A percentile compares a stretch with the other conserved stretches of the same genome.
Conservation (phyloP, 2,329 filamentous ascomycete genomes). For the Dryadomyces quercivorus region DNA sequence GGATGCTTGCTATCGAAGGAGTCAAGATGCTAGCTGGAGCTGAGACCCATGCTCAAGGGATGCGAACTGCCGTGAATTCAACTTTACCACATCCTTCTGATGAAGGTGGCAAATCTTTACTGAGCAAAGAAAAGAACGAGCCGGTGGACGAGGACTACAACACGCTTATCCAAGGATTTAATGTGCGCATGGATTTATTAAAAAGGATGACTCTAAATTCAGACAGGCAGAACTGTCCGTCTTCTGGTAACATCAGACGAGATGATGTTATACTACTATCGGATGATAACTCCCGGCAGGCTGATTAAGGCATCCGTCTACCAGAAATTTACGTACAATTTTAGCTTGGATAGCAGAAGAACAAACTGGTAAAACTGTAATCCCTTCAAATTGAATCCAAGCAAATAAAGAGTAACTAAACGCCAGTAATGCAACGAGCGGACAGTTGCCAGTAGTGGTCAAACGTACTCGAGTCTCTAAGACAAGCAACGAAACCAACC, state of each 20-base stretch:
- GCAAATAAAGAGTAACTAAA: background rate
- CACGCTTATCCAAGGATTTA: constrained; percentile 42
- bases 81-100: background rate
- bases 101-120: background rate
- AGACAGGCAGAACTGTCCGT: constrained; percentile 21
- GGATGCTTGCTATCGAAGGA: constrained; percentile 55
- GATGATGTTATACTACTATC: background rate
- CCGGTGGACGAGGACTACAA: constrained; percentile 32
- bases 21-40: constrained; percentile 18
- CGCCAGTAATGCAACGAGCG: background rate
- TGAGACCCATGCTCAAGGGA: background rate
- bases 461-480: background rate
- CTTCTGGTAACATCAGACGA: background rate
- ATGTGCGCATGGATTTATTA: constrained; percentile 41
- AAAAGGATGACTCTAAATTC: constrained; percentile 41
- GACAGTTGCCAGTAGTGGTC: background rate
- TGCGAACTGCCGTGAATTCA: background rate
- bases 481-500: background rate
- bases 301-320: background rate
- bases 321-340: too few relatives aligned
- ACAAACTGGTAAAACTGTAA: background rate
- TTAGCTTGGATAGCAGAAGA: background rate
- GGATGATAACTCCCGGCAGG: background rate
- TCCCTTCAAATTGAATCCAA: background rate
- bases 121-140: background rate